Conservation (phyloP, 345 rosid species). For the Durio zibethinus region DNA sequence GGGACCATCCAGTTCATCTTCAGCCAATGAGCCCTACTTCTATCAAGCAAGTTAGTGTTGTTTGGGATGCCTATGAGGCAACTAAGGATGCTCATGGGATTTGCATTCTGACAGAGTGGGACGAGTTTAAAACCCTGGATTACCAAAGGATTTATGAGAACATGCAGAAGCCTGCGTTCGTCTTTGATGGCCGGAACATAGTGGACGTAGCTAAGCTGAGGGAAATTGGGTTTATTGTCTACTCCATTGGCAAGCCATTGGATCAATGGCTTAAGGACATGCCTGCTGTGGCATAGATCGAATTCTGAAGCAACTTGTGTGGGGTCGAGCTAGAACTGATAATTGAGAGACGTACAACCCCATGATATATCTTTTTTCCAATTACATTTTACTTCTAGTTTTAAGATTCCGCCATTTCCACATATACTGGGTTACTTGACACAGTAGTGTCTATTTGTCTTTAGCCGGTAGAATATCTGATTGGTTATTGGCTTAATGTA, state of each 20-base stretch:
- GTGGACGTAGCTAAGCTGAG: slow-evolving; percentile 32
- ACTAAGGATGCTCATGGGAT: slow-evolving; percentile 58
- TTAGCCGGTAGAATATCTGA: slow-evolving; percentile 17
- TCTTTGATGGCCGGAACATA: slow-evolving; percentile 46
- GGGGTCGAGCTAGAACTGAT: slow-evolving; percentile 16
- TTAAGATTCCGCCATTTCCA: slow-evolving; percentile 10
- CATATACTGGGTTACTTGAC: slow-evolving; percentile 6
- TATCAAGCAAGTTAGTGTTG: slow-evolving; percentile 44
- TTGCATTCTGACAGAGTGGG: slow-evolving; percentile 70
- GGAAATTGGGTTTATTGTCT: slow-evolving; percentile 49
- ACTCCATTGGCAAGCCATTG: slow-evolving; percentile 49
- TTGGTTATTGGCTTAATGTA: slow-evolving; percentile 25
- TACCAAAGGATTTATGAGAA: slow-evolving; percentile 38
- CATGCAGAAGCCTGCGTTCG: slow-evolving; percentile 44
- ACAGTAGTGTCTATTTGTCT: slow-evolving; percentile 12
- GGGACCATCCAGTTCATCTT: slow-evolving; percentile 65
- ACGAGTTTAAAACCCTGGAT: slow-evolving; percentile 61
- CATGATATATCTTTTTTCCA: neutral
- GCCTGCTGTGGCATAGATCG: slow-evolving; percentile 42
- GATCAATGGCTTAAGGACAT: slow-evolving; percentile 53
- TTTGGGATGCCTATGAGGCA: slow-evolving; percentile 57
- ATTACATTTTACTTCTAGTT: neutral
- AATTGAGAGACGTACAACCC: slow-evolving; percentile 6
- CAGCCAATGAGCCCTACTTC: slow-evolving; percentile 50
- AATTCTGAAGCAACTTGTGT: neutral